Base-by-base conservation (phyloP, 768 basidiomycete species). In the Boletellus sp. region DNA sequence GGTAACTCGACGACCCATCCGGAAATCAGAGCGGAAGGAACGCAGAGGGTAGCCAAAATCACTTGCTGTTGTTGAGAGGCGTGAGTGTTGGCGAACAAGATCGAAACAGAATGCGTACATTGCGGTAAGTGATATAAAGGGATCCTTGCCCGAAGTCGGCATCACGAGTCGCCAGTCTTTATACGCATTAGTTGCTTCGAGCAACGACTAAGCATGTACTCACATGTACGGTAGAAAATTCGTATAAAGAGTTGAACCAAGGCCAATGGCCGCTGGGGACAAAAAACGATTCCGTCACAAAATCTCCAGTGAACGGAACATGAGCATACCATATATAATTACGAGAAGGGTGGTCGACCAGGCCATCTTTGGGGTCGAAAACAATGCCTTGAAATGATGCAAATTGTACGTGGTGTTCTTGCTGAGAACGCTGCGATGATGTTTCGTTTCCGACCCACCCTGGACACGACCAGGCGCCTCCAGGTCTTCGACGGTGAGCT, bases 161-260 rank as follows among this genome's bases (percentile, higher is more conserved):
- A 8, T 85, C 87, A 11, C 84, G 76, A n/a, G 69, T 82, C 1
- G 77, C 67, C 36, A 88, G 74, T 57, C 84, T 86, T 35, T 36
- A 43, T 13, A 38, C 20, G 24, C 4, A 12, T 49, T 35, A 55
- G 41, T 13, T 19, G 16, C 15, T 31, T 45, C 42, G 12, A 45
- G 17, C 4, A n/a, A 3, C 7, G 9, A 16, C 9, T 7, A n/a
- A 32, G 16, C 5, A 1, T 45, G 13, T 3, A 66, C 76, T 52
- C 52, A 80, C 80, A 77, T 70, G 56, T 73, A 81, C 4, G 78
- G 75, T 24, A 82, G 66, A 63, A 78, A 78, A 45, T 67, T 73
- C 56, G 79, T 77, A 56, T 80, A 84, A 63, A 90, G 69, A 2
- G 87, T 86, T 51, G 81, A 85, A 0, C 84, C 86, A n/a, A 90